Evolutionary conservation across 257 asterid genomes (phyloP).

Genomic region (Ligustrum vulgare): DNA sequence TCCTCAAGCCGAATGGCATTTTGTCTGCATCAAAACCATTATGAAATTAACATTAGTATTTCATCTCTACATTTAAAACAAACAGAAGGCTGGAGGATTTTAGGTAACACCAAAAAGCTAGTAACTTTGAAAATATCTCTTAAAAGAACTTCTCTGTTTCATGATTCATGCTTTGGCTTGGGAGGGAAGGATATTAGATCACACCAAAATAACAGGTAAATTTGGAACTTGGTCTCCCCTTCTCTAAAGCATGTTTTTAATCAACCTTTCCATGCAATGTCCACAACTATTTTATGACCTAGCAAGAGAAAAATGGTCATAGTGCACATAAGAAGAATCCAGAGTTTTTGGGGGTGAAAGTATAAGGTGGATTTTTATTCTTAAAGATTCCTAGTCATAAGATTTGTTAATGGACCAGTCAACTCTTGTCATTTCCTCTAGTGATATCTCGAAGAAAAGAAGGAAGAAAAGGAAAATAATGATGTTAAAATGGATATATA

Average conservation of each 20-base stretch:
- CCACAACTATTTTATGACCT: neutral
- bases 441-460: neutral
- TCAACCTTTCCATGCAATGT: neutral
- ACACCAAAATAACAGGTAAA: neutral
- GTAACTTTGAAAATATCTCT: neutral
- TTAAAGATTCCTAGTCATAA: neutral
- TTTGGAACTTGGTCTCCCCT: neutral
- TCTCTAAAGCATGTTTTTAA: neutral
- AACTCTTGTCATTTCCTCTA: neutral
- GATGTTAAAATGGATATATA: neutral
- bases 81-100: neutral
- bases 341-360: neutral
- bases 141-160: neutral
- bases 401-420: neutral
- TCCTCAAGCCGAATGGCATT: slow-evolving; percentile 89
- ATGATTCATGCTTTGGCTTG: neutral
- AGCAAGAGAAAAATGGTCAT: neutral
- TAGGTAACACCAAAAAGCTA: neutral
- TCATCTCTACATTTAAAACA: neutral
- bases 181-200: neutral
- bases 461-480: neutral
- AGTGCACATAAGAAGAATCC: neutral
- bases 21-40: slow-evolving; percentile 48
- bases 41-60: neutral
- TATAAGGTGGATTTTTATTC: neutral